Evolutionary conservation across 2,329 filamentous ascomycete species (phyloP).

Genomic region (Stagonosporopsis chrysanthemi): DNA sequence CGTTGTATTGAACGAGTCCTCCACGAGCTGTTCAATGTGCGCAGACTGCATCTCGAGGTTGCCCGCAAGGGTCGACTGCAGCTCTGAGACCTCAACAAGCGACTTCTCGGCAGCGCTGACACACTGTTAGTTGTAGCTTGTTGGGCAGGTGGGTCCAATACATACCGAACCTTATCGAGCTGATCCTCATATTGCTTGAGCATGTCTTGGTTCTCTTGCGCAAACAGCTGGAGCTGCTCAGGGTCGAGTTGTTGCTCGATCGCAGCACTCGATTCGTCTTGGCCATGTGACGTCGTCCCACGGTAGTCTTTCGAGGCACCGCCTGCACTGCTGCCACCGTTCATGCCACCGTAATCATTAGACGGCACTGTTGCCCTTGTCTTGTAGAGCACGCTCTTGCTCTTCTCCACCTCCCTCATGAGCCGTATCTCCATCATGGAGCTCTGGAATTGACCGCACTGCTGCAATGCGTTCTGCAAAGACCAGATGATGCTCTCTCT

Average conservation of each 20-base stretch:
- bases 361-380: conserved; percentile 53
- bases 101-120: conserved; percentile 85
- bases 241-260: conserved; percentile 71
- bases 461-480: conserved; percentile 76
- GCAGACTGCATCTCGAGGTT: conserved; percentile 87
- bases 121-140: conserved; percentile 24
- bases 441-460: conserved; percentile 79
- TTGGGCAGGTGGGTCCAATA: conserved; percentile 25
- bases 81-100: conserved; percentile 87
- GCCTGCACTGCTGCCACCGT: conserved; percentile 22
- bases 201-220: conserved; percentile 91
- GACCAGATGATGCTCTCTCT: conserved; percentile 86
- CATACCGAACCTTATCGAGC: conserved; percentile 91
- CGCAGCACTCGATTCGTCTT: conserved; percentile 37
- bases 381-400: conserved; percentile 83
- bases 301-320: conserved; percentile 34
- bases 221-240: conserved; percentile 92
- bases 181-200: conserved; percentile 92
- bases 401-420: conserved; percentile 85
- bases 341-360: conserved; percentile 31
- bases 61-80: conserved; percentile 86
- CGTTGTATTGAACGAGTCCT: conserved; percentile 80
- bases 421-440: conserved; percentile 93
- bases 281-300: conserved; percentile 29
- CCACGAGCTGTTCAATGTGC: conserved; percentile 86